These are phyloP conservation scores for Termitomyces bulborhizus DNA, from an alignment of 768 basidiomycete species.

Conservation along the genomic window DNA sequence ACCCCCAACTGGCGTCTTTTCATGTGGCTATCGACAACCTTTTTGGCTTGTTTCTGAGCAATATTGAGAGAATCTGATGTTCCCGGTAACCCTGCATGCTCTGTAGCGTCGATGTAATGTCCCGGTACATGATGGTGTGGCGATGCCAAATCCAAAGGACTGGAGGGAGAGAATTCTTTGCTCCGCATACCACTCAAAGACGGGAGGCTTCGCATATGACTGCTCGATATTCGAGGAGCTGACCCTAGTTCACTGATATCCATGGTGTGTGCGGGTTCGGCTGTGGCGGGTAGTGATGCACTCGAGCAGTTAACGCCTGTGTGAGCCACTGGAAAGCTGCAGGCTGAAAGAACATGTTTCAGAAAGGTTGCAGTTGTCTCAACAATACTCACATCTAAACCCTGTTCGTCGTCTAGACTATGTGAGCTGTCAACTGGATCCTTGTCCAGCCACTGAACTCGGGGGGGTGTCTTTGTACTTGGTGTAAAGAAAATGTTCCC, in stretches of 20 bases:
- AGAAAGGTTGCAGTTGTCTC: not conserved
- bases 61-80: slow-evolving; percentile 17
- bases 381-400: slow-evolving; percentile 37
- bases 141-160: slow-evolving; percentile 8
- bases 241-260: slow-evolving; percentile 6
- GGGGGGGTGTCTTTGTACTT: slow-evolving; percentile 41
- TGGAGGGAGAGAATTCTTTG: slow-evolving; percentile 9
- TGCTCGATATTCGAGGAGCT: not conserved
- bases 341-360: slow-evolving; percentile 26
- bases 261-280: slow-evolving; percentile 7
- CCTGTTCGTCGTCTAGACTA: slow-evolving; percentile 53
- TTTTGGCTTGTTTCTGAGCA: slow-evolving; percentile 8
- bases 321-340: slow-evolving; percentile 37
- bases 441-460: slow-evolving; percentile 45
- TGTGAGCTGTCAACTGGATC: slow-evolving; percentile 21
- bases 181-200: not conserved
- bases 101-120: slow-evolving; percentile 54
- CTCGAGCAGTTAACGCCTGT: slow-evolving; percentile 22
- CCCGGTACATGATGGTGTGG: slow-evolving; percentile 37
- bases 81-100: slow-evolving; percentile 55
- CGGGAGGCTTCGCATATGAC: not conserved
- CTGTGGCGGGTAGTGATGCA: slow-evolving; percentile 26
- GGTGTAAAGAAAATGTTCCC: slow-evolving; percentile 10
- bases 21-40: slow-evolving; percentile 9
- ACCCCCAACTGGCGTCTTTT: slow-evolving; percentile 1